A percentile compares a stretch with the other conserved stretches of the same genome.
phyloP scores from a whole-genome alignment of 192 early-diverging fungal species.

The Funneliformis mosseae region DNA sequence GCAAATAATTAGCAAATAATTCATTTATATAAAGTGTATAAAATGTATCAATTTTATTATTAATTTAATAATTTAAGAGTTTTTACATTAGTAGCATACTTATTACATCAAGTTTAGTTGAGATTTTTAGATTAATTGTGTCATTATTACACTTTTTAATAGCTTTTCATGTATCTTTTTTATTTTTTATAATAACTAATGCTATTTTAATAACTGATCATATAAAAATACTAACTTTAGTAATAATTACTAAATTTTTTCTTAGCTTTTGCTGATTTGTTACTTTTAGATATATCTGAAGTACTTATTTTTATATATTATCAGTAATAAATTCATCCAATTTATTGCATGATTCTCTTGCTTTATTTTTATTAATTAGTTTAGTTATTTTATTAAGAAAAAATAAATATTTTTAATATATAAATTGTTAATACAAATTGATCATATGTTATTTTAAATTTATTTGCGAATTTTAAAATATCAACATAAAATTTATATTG shows the following conservation, averaged over 20 bases:
- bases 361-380: too few relatives aligned
- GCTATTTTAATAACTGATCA: background rate
- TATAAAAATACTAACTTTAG: background rate
- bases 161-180: background rate
- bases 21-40: too few relatives aligned
- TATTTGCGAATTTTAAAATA: too few relatives aligned
- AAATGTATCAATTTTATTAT: too few relatives aligned
- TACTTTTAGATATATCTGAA: background rate
- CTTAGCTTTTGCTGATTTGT: background rate
- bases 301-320: background rate
- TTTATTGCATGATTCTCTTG: background rate
- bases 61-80: background rate
- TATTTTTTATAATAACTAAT: background rate
- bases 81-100: background rate
- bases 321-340: background rate
- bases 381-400: too few relatives aligned
- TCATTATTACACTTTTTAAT: background rate
- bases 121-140: background rate
- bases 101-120: background rate
- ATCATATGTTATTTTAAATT: too few relatives aligned
- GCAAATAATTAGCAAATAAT: too few relatives aligned
- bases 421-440: too few relatives aligned
- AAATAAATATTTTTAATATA: too few relatives aligned
- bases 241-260: background rate
- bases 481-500: too few relatives aligned